phyloP scores from a whole-genome alignment of 108 stramenopile species.

The Aureococcus anophagefferens region DNA sequence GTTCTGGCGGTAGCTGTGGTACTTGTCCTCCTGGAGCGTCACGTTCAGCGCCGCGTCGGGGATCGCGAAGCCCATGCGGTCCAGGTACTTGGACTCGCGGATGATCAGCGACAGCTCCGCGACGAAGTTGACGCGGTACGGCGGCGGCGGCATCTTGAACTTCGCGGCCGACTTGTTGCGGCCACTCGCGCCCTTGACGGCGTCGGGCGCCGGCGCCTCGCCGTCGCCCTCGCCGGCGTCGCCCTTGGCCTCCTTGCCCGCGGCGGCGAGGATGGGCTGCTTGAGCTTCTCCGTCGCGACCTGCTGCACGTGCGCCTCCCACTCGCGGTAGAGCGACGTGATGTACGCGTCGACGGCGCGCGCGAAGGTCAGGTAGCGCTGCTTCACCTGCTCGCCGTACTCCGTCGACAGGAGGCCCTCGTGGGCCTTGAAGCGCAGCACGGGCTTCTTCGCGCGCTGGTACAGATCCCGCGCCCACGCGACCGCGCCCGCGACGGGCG shows the following conservation, averaged over 20 bases:
- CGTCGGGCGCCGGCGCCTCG: background rate
- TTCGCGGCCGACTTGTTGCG: background rate
- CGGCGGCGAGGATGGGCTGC: slow-evolving; percentile 44
- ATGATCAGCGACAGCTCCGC: slow-evolving; percentile 44
- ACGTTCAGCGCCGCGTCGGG: slow-evolving; percentile 59
- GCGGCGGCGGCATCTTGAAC: slow-evolving; percentile 43
- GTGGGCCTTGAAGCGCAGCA: slow-evolving; percentile 53
- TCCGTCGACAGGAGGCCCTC: slow-evolving; percentile 42
- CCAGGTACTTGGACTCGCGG: slow-evolving; percentile 56
- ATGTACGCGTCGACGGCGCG: slow-evolving; percentile 44
- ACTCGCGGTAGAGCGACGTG: slow-evolving; percentile 40
- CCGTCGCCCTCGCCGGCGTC: no score
- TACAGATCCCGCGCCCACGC: slow-evolving; percentile 59
- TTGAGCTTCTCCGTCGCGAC: slow-evolving; percentile 46
- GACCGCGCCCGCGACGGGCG: slow-evolving; percentile 57
- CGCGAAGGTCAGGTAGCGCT: slow-evolving; percentile 50
- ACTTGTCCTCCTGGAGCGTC: slow-evolving; percentile 59
- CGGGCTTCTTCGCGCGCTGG: slow-evolving; percentile 51
- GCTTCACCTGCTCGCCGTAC: slow-evolving; percentile 47
- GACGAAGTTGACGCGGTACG: slow-evolving; percentile 52
- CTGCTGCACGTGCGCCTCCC: slow-evolving; percentile 32
- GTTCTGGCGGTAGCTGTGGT: slow-evolving; percentile 37
- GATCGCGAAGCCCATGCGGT: slow-evolving; percentile 54
- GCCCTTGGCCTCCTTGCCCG: slow-evolving; percentile 2
- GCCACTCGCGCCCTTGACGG: background rate